Percentiles rank a stretch among this genome's conserved stretches.
phyloP scores from a whole-genome alignment of 768 basidiomycete genomes.

The Tubosaeta brunneosetosa region DNA sequence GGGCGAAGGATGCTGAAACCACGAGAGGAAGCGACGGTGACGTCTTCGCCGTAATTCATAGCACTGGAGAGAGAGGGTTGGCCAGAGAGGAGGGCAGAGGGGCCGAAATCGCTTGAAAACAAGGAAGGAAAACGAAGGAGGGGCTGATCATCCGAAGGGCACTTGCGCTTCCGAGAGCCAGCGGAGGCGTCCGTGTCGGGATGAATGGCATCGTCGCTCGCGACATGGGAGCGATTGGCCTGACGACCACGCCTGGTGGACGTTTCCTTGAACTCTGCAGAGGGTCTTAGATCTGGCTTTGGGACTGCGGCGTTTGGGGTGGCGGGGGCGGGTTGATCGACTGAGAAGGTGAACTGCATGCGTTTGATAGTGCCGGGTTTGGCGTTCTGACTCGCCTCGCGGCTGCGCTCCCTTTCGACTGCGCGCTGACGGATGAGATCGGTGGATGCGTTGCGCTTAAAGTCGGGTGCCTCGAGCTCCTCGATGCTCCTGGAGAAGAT shows the following conservation, averaged over 20 bases:
- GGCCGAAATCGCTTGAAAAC: constrained; percentile 73
- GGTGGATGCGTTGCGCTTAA: constrained; percentile 71
- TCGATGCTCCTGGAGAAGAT: constrained; percentile 65
- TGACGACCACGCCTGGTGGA: constrained; percentile 37
- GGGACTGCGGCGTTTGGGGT: constrained; percentile 41
- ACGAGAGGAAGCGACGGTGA: constrained; percentile 45
- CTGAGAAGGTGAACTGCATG: constrained; percentile 87
- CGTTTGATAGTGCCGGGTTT: constrained; percentile 73
- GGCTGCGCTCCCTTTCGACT: constrained; percentile 73
- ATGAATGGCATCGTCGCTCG: constrained; percentile 22
- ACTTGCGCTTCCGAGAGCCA: constrained; percentile 28
- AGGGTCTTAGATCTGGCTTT: constrained; percentile 66
- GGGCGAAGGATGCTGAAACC: constrained; percentile 64
- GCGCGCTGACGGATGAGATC: constrained; percentile 80
- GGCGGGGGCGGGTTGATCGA: constrained; percentile 61
- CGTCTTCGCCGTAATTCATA: constrained; percentile 77
- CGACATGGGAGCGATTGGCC: constrained; percentile 34
- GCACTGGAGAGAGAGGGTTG: constrained; percentile 61
- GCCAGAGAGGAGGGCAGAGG: constrained; percentile 66
- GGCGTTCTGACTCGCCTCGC: constrained; percentile 61
- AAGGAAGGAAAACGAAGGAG: constrained; percentile 67
- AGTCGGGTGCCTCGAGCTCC: constrained; percentile 80
- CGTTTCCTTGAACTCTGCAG: constrained; percentile 56
- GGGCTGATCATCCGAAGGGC: constrained; percentile 22
- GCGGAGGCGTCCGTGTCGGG: constrained; percentile 22